phyloP scores from a whole-genome alignment of 2,329 filamentous ascomycete species.

The Orbilia ellipsospora region DNA sequence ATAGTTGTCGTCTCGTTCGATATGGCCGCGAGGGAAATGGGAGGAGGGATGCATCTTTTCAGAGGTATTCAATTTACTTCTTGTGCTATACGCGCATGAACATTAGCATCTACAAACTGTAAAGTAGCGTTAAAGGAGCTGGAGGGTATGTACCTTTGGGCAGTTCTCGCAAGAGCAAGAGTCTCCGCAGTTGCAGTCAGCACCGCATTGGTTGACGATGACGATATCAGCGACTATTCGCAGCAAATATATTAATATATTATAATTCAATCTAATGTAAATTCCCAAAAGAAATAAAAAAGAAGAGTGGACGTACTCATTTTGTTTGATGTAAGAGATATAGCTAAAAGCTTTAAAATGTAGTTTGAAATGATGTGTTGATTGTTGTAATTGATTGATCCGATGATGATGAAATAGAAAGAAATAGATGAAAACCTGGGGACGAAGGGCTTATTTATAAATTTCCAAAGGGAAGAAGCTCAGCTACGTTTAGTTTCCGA shows the following conservation, averaged over 20 bases:
- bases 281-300: neutral
- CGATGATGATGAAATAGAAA: constrained; percentile 10
- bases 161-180: constrained; percentile 44
- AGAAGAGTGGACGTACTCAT: constrained; percentile 40
- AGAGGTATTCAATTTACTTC: neutral
- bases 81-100: neutral
- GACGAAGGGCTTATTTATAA: constrained; percentile 45
- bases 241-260: constrained; percentile 8
- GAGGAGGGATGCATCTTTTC: neutral
- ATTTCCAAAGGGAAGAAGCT: neutral
- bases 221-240: constrained; percentile 43
- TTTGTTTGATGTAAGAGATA: constrained; percentile 34
- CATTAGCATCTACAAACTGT: neutral
- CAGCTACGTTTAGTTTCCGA: no score
- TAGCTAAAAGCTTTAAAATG: constrained; percentile 25
- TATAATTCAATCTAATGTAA: neutral
- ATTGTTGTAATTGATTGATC: constrained; percentile 2
- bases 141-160: constrained; percentile 30
- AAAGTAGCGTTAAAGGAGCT: neutral
- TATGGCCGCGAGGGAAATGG: neutral
- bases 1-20: neutral
- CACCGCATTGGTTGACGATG: constrained; percentile 49
- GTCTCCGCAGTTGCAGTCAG: constrained; percentile 44
- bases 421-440: constrained; percentile 6
- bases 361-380: constrained; percentile 8